Evolutionary conservation across 176 grass and related monocot genomes (phyloP).

Genomic region (Canna indica): DNA sequence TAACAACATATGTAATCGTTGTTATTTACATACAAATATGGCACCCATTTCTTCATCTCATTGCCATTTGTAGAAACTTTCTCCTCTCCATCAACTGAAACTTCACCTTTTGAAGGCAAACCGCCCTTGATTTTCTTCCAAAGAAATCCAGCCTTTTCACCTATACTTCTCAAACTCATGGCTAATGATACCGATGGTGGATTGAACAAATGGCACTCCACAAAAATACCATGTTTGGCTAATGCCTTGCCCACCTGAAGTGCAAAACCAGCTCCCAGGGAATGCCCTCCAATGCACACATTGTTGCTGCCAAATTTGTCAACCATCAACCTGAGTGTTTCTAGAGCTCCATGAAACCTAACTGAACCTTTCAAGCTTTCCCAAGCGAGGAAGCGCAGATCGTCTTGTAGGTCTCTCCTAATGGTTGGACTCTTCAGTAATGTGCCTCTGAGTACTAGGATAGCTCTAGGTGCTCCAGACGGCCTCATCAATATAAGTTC

Average conservation of each 20-base stretch:
- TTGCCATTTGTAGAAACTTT: constrained; percentile 22
- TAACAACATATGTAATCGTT: constrained; percentile 77
- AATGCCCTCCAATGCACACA: constrained; percentile 67
- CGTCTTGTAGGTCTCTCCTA: constrained; percentile 72
- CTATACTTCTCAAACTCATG: constrained; percentile 40
- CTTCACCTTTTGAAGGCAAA: constrained; percentile 15
- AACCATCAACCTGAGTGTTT: constrained; percentile 39
- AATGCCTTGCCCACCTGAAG: constrained; percentile 63
- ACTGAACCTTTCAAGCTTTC: constrained; percentile 73
- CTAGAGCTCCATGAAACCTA: constrained; percentile 51
- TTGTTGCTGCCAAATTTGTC: constrained; percentile 41
- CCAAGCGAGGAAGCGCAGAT: constrained; percentile 48
- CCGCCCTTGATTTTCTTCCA: constrained; percentile 30
- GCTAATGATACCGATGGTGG: constrained; percentile 70
- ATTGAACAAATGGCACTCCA: constrained; percentile 80
- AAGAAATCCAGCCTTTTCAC: constrained; percentile 33
- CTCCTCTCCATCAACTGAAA: constrained; percentile 11
- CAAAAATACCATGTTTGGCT: constrained; percentile 50
- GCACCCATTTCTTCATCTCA: constrained; percentile 78
- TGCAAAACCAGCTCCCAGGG: constrained; percentile 59
- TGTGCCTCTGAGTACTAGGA: constrained; percentile 58
- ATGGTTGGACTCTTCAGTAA: constrained; percentile 49
- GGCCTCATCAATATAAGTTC: constrained; percentile 58
- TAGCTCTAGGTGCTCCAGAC: constrained; percentile 55
- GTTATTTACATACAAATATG: constrained; percentile 63